Evolutionary conservation across 192 early-diverging fungal genomes (phyloP).

Genomic region (Coemansia sp.): DNA sequence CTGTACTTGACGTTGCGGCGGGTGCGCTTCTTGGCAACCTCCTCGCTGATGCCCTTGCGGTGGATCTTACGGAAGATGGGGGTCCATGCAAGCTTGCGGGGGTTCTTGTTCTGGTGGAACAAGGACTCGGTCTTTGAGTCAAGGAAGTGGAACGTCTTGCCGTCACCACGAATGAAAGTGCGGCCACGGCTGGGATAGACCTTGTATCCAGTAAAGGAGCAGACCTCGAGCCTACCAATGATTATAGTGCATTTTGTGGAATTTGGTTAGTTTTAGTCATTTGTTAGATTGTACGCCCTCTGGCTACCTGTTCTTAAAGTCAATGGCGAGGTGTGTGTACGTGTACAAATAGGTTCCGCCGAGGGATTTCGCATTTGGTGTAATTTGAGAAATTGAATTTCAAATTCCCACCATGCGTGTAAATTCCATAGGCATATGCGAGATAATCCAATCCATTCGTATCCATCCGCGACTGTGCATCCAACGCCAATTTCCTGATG

Average conservation of each 20-base stretch:
- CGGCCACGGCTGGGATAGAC: conserved; percentile 99
- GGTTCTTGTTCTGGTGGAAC: conserved; percentile 97
- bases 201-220: conserved; percentile 98
- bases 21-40: conserved; percentile 94
- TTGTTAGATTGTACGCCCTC: neutral
- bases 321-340: neutral
- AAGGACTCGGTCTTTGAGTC: conserved; percentile 96
- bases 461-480: neutral
- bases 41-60: conserved; percentile 98
- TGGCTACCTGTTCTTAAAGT: too few species aligned
- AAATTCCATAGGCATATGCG: neutral
- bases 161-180: conserved; percentile 89
- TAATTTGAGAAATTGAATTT: neutral
- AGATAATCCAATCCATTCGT: conserved; percentile 1
- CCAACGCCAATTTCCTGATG: conserved; percentile 8
- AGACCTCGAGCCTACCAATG: conserved; percentile 74
- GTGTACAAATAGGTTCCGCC: neutral
- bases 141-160: conserved; percentile 86
- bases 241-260: neutral
- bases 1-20: conserved; percentile 92
- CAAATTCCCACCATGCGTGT: neutral
- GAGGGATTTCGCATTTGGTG: neutral
- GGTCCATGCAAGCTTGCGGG: conserved; percentile 97
- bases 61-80: conserved; percentile 95
- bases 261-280: neutral